Percentiles rank a stretch among this genome's conserved stretches.
These are phyloP conservation scores for Pythium phragmiticola DNA, from an alignment of 352 stramenopile genomes.

Conservation along the genomic window DNA sequence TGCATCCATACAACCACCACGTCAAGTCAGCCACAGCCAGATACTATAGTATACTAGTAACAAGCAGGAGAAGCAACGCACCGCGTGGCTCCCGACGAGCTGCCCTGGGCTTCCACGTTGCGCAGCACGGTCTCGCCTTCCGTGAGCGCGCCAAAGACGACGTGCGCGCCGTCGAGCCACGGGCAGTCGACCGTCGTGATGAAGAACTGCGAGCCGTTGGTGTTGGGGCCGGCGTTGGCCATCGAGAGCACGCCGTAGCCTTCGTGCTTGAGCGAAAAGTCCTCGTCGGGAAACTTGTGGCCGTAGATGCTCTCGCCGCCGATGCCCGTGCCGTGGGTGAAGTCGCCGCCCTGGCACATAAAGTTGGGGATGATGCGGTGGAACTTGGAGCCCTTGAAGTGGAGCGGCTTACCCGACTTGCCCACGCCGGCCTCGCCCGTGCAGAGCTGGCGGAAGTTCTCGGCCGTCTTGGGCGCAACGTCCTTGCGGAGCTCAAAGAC, in stretches of 20 bases:
- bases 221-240: slow-evolving; percentile 83
- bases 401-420: slow-evolving; percentile 92
- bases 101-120: slow-evolving; percentile 95
- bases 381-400: slow-evolving; percentile 96
- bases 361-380: slow-evolving; percentile 97
- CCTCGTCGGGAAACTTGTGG: slow-evolving; percentile 76
- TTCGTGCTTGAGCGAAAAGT: slow-evolving; percentile 89
- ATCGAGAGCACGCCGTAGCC: slow-evolving; percentile 75
- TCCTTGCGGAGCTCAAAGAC: slow-evolving; percentile 86
- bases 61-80: slow-evolving; percentile 40
- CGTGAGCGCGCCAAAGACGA: slow-evolving; percentile 95
- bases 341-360: slow-evolving; percentile 89
- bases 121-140: slow-evolving; percentile 96
- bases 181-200: slow-evolving; percentile 93
- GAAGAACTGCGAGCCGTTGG: slow-evolving; percentile 98
- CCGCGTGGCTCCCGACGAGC: slow-evolving; percentile 85
- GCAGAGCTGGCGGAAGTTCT: slow-evolving; percentile 71
- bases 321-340: slow-evolving; percentile 76
- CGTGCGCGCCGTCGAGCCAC: slow-evolving; percentile 87
- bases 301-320: slow-evolving; percentile 81
- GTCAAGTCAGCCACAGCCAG: not conserved
- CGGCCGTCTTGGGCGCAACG: slow-evolving; percentile 83
- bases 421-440: slow-evolving; percentile 81
- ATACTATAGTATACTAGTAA: not conserved
- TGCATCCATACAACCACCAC: slow-evolving; percentile 20